Percentiles rank a stretch among this genome's conserved stretches.
Conservation (phyloP, 2,329 filamentous ascomycete species). For the Oidium heveae region DNA sequence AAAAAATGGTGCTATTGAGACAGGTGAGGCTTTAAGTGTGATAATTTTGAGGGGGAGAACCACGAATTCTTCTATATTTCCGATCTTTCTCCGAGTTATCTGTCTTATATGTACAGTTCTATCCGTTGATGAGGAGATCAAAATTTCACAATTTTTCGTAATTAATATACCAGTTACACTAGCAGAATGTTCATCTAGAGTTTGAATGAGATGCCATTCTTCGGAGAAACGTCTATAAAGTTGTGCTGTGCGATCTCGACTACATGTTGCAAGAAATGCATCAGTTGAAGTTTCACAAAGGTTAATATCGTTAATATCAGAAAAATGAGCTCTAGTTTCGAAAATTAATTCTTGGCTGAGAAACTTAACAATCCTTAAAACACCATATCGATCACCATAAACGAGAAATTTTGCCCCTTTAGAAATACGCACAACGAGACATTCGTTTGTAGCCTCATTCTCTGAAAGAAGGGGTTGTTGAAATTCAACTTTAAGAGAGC, state of each 20-base stretch:
- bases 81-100: constrained; percentile 40
- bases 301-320: constrained; percentile 61
- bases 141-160: constrained; percentile 34
- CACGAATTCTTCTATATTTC: constrained; percentile 35
- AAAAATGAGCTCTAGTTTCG: constrained; percentile 64
- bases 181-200: constrained; percentile 72
- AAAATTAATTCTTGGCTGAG: constrained; percentile 34
- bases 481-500: constrained; percentile 38
- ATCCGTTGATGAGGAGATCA: constrained; percentile 75
- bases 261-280: constrained; percentile 55
- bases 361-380: constrained; percentile 43
- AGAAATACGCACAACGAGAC: constrained; percentile 33
- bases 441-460: constrained; percentile 28
- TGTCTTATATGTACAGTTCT: constrained; percentile 68
- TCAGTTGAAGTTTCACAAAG: constrained; percentile 36
- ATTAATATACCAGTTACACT: constrained; percentile 61
- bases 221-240: constrained; percentile 41
- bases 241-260: constrained; percentile 77
- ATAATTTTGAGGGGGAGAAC: constrained; percentile 58
- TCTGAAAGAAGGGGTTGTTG: constrained; percentile 32
- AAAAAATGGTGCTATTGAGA: constrained; percentile 51
- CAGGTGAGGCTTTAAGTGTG: constrained; percentile 62
- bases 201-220: constrained; percentile 59
- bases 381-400: constrained; percentile 70
- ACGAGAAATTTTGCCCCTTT: constrained; percentile 40